Base-by-base conservation (phyloP, 2,329 filamentous ascomycete genomes). In the Magnaporthiopsis poae region DNA sequence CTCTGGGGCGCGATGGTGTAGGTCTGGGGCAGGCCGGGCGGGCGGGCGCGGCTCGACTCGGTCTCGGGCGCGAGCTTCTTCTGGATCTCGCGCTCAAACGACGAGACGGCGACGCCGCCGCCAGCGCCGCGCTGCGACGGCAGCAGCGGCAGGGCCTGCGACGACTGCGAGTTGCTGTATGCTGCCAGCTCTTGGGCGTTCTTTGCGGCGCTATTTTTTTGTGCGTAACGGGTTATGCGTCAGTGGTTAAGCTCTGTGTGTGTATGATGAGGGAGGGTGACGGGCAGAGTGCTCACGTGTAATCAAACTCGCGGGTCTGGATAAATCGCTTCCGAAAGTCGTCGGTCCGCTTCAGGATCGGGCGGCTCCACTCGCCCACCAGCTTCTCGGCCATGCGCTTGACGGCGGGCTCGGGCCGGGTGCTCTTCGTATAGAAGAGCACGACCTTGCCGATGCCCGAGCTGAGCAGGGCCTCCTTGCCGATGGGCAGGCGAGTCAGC, bases 371-470 rank as follows among this genome's bases (percentile, higher is more conserved):
- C 75, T 98, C 94, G 67, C 91, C 91, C 67, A 97, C 83, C n/a
- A 98, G 82, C 63, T 90, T 87, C 80, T 98, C 93, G 0, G 95
- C 95, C 79, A 93, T 91, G 71, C 94, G 88, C 82, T 97, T 97
- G 81, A 99, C 97, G 68, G 84, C 85, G 5, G 89, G 82, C 78
- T 98, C 91, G 0, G 93, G 90, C 71, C 91, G 89, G 80, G 93
- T 96, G 81, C 91, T 96, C 78, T 93, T 93, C 64, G 93, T 97
- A 79, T 99, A 99, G 80, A 97, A 99, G 69, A 96, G 86, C 65
- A 97, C 90, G 63, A 99, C 92, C 77, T 97, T 97, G 74, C 95
- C 95, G 70, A 99, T 95, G 27, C 94, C 93, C 72, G 91, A 96
- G 70, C 92, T 93, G 29, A 96, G 84, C 18, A 99, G 84, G 1